Evolutionary conservation across 441 rosid genomes (phyloP), one percentile per base, ranked within the genome.

Genomic region (Pelargonium cotyledonis): DNA sequence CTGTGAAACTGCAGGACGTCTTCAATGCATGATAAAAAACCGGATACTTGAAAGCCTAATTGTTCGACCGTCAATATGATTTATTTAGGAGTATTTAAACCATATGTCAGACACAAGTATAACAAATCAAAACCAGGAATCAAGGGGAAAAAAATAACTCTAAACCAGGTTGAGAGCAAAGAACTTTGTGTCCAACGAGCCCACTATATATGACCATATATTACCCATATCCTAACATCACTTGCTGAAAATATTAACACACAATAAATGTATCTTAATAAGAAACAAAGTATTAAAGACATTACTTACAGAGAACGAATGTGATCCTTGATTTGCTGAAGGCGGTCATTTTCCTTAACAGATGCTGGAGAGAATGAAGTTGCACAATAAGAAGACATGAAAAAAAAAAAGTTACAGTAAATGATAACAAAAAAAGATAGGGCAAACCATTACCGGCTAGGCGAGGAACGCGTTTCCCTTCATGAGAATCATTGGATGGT

Each of bases 291-390:
- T 68, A 46, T 49, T 15, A 70, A 69, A 63, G 66, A 43, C 63
- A 46, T 62, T 12, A 83, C 89, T 63, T 87, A 90, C 97, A 89
- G 69, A 55, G 90, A 80, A 68, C 16, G 76, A 72, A 91, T 83
- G 67, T 70, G 78, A 78, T 85, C 83, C 83, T 89, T 89, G 81
- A 91, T 85, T 77, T 84, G 84, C 80, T 83, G 86, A 78, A 91
- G 92, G 69, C 83, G 87, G 66, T 76, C 81, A 66, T 73, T 84
- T 67, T 83, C 82, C 77, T 78, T 77, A 69, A 70, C 66, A 57
- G 84, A 67, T 70, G 72, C 97, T 89, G 89, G 65, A 73, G 16
- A 83, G 66, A n/a, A 49, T 43, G 76, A 75, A 64, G 23, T 60
- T 63, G 21, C 40, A 67, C 6, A 53, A 58, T 29, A 43, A 62